Percentiles rank a stretch among this genome's conserved stretches.
These are phyloP conservation scores for Ophiostoma montium DNA, from an alignment of 2,329 filamentous ascomycete species.

Conservation along the genomic window DNA sequence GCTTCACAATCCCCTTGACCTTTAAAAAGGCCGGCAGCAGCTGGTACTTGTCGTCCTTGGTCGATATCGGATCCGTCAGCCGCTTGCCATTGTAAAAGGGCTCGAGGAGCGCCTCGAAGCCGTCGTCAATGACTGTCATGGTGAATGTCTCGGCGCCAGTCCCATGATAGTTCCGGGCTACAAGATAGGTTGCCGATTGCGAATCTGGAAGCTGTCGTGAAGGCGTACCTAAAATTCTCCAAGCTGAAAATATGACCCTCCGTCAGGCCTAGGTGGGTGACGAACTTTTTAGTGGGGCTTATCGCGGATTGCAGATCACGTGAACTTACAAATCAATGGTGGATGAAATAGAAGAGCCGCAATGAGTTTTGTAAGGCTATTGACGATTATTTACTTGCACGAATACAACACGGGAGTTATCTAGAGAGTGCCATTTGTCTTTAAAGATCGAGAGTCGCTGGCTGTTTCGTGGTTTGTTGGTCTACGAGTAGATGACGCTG, in stretches of 20 bases:
- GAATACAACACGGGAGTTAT: no score
- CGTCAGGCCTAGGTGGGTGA: not conserved
- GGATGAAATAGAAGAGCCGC: no score
- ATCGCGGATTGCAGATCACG: not conserved
- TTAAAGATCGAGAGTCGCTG: no score
- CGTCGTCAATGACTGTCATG: constrained; percentile 45
- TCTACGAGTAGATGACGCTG: no score
- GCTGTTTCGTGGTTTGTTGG: no score
- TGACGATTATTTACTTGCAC: no score
- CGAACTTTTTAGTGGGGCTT: not conserved
- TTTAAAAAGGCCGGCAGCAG: constrained; percentile 93
- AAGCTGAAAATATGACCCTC: not conserved
- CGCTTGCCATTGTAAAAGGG: constrained; percentile 56
- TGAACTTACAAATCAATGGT: no score
- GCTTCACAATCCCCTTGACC: constrained; percentile 89
- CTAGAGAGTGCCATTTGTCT: no score
- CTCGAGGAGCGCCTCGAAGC: constrained; percentile 52
- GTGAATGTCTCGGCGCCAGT: not conserved
- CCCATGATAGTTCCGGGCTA: constrained; percentile 6
- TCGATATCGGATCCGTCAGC: constrained; percentile 49
- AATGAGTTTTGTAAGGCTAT: no score
- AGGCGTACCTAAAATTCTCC: not conserved
- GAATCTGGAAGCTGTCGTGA: not conserved
- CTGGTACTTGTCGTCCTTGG: constrained; percentile 84
- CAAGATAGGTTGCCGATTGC: not conserved